Conservation (phyloP, 2,329 filamentous ascomycete species). For the Ophiocordyceps unilateralis region DNA sequence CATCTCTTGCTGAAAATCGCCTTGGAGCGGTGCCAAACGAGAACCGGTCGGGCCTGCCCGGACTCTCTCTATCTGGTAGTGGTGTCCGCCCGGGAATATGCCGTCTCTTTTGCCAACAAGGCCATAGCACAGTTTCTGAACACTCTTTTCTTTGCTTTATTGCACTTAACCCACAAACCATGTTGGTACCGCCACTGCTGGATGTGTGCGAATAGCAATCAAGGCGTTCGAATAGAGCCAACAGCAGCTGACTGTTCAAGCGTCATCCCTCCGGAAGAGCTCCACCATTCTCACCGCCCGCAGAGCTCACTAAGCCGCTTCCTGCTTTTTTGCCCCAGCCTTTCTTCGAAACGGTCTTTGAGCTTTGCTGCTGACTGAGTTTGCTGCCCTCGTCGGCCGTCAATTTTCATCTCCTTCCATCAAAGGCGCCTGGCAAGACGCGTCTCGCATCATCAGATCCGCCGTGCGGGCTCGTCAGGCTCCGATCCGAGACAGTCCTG, state of each 20-base stretch:
- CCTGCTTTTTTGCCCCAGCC: slow-evolving; percentile 6
- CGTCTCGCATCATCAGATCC: background rate
- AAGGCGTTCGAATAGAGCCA: background rate
- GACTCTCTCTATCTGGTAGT: no score
- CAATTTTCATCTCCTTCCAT: background rate
- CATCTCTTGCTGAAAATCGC: no score
- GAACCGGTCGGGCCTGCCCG: no score
- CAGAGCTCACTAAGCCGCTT: slow-evolving; percentile 1
- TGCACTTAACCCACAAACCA: no score
- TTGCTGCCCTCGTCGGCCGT: background rate
- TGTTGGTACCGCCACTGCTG: no score
- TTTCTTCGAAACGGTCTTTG: slow-evolving; percentile 4
- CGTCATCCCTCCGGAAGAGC: background rate
- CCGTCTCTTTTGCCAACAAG: no score
- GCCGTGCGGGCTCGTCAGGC: background rate
- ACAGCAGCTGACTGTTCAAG: background rate
- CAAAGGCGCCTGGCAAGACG: background rate
- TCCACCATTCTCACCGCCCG: slow-evolving; percentile 4
- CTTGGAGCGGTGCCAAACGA: no score
- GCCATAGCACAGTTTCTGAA: no score
- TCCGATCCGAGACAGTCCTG: background rate
- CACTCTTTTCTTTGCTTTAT: no score
- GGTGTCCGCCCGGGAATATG: no score
- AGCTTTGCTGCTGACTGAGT: slow-evolving; percentile 5
- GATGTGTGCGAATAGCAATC: no score